Base-by-base conservation (phyloP, 345 rosid genomes). In the Jatropha curcas region DNA sequence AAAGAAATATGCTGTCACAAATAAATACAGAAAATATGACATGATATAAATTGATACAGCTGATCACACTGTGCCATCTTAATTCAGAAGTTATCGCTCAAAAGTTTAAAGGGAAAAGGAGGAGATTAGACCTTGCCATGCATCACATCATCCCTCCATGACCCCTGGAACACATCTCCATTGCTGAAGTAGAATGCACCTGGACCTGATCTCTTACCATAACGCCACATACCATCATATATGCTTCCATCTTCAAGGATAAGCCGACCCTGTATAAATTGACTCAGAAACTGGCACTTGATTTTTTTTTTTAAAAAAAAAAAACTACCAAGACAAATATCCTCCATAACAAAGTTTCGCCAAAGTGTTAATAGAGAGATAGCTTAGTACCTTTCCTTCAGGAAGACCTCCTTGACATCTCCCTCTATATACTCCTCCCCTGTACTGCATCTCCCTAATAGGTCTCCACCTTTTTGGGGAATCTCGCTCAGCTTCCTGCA, bases 361-460 rank as follows among this genome's bases (percentile, higher is more conserved):
- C 62, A 13, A 48, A 68, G 59, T 59, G 59, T 10, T 52, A 33
- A 51, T 9, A 41, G 50, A 63, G 53, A 25, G 37, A 57, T 5
- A 39, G 27, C 4, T 59, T 11, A 55, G 41, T 84, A 95, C 99
- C 97, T 95, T 95, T 81, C 98, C 99, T 84, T 95, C 98, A 43
- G 99, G 99, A 81, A 95, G 98, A 77, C 99, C 99, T 60, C 98
- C 98, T 81, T 89, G 99, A 83, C 96, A 92, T 57, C 93, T 76
- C 30, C 97, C 98, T 79, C 67, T 83, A 80, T 89, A 95, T 45
- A 85, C 50, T 60, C 98, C 97, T 76, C 98, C 98, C 82, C 96
- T 92, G 82, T 92, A 95, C 78, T 84, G 89, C 89, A 95, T 90
- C 87, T 95, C 92, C 68, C 81, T 81, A 60, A 80, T 62, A 73